These are phyloP conservation scores for Strigomonas galati DNA, from an alignment of 208 protist genomes.

Conservation along the genomic window DNA sequence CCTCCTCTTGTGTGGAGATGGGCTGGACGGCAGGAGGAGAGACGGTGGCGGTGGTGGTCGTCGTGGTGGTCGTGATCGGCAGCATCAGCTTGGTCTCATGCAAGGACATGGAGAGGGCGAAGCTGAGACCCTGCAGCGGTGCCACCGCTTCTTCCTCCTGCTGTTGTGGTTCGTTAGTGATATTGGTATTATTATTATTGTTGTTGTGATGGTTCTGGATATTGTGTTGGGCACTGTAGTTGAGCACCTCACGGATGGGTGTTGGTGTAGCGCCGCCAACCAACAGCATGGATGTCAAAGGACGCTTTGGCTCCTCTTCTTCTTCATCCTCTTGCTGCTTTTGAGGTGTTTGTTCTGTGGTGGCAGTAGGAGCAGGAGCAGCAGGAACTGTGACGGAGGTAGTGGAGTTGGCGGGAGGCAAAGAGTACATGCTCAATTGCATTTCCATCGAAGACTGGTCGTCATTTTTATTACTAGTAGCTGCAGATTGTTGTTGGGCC, in stretches of 20 bases:
- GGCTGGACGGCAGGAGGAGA: neutral
- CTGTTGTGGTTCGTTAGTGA: neutral
- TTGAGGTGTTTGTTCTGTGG: too few species aligned
- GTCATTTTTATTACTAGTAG: neutral
- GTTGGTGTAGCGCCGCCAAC: constrained; percentile 49
- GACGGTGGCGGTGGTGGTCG: neutral
- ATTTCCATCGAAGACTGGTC: neutral
- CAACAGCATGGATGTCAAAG: constrained; percentile 42
- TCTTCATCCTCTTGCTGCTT: too few species aligned
- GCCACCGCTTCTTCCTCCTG: neutral
- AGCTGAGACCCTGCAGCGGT: neutral
- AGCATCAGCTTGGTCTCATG: neutral
- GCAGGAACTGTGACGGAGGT: too few species aligned
- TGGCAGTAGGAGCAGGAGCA: too few species aligned
- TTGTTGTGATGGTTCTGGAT: neutral
- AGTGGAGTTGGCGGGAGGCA: neutral
- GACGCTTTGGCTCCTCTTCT: neutral
- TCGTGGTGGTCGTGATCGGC: too few species aligned
- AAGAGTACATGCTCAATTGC: constrained; percentile 1
- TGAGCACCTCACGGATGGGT: constrained; percentile 28
- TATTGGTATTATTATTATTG: neutral
- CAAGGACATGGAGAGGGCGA: neutral
- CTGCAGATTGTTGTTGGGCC: neutral
- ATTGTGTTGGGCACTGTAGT: constrained; percentile 3
- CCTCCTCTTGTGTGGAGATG: neutral